Base-by-base conservation (phyloP, 163 green algal genomes). In the Scenedesmus sp. region DNA sequence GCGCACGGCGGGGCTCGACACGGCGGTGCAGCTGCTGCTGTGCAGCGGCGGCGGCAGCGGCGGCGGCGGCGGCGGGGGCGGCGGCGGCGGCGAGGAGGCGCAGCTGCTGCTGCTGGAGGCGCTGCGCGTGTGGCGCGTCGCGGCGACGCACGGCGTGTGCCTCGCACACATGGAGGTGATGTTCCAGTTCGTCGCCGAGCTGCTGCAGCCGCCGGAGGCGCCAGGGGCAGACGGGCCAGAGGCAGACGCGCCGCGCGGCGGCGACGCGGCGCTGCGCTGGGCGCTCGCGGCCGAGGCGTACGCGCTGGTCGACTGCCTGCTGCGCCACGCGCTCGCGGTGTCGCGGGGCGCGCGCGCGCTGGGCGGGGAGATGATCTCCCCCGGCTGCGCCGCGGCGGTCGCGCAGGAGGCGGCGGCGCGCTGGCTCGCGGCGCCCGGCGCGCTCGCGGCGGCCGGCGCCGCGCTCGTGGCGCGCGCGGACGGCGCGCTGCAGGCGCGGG, bases 151-250 rank as follows among this genome's bases (percentile, higher is more conserved):
- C 15, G 76, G 80, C 28, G 73, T 88, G 26, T 10, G 36, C 13
- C 44, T 84, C 0, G 24, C 47, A 18, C 53, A 74, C 60, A 72
- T 87, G 44, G 85, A 90, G 33, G 60, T 80, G 7, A 60, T 87
- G 65, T 88, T 84, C 56, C 63, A 63, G 58, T 81, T 34, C 42
- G 11, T 89, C 11, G 57, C 50, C 36, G 36, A 13, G 13, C 7
- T 75, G 6, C 56, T 81, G 45, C 62, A 64, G 63, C 78, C 70
- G 28, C 63, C 70, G 20, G 50, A 34, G 33, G 22, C 70, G 67
- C 58, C 75, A 65, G 65, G 29, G 48, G 44, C 65, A 63, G 65
- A 36, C 70, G 57, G 51, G 56, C 44, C 53, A 24, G 22, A 48
- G 54, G 45, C 54, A 53, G 28, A 33, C 20, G 17, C 29, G 53